Base-by-base conservation (phyloP, 2,329 filamentous ascomycete species). In the Neonectria magnoliae region DNA sequence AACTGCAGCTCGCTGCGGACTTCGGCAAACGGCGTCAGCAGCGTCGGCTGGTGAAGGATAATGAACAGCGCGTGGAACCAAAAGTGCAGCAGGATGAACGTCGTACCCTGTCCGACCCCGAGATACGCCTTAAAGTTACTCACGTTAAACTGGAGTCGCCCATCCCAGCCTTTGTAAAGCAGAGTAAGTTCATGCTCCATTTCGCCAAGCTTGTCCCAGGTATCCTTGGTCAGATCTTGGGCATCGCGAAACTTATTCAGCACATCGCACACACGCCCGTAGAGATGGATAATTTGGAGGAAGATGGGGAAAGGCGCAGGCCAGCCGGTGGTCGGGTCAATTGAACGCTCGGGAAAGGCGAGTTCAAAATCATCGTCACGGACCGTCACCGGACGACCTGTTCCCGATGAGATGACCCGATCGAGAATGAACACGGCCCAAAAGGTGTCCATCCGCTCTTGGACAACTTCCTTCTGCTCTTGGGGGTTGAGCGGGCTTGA, bases 391-490 rank as follows among this genome's bases (percentile, higher is more conserved):
- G 93, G 91, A 16, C 93, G 86, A 10, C 94, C 94, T 0, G 93
- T 96, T 0, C 93, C 93, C 0, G 92, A 95, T 0, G 93, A 97
- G 27, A 97, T 95, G 66, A 95, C 91, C 20, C 93, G 87, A 73
- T 97, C 93, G 1, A 97, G 85, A 68, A 97, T 91, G 77, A 97
- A 97, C 11, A 97, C 91, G 4, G 93, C 90, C 93, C 93, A 97
- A 70, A 97, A 94, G 0, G 93, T 95, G 72, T 97, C 93, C 47
- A 93, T 90, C 16, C 93, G 88, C 75, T 97, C 93, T 67, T 93
- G 89, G 71, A 97, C 93, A 4, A 92, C 87, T 72, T 87, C 90
- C 68, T 81, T 85, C 77, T 86, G 88, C 73, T 90, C 89, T 57
- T 80, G 76, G 1, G 78, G 82, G 62, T 76, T 85, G 65, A 79